Evolutionary conservation across 768 basidiomycete species (phyloP), one percentile per base, ranked within the genome.

Genomic region (Kwoniella botswanensis): DNA sequence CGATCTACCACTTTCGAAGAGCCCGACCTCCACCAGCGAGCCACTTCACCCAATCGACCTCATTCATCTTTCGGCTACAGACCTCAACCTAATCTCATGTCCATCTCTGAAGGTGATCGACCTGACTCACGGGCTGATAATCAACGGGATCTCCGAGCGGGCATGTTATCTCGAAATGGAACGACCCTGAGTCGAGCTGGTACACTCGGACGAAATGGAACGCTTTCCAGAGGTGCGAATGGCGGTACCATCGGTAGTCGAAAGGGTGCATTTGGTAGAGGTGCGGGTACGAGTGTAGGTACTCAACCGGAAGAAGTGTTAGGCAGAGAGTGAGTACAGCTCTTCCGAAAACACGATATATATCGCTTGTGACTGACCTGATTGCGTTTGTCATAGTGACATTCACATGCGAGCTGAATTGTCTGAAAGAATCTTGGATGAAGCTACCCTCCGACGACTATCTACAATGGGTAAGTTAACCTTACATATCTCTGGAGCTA

Each of bases 261-360:
- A 64, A 63, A 73, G 15, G 80, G 80, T 57, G 78, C 80, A 21
- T 81, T 81, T 70, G 80, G 80, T 54, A 65, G 80, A 62, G 80
- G 80, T 70, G 80, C 80, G 44, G 80, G 80, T 50, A 72, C 80
- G 11, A 75, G 70, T 50, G 76, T 81, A 26, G 80, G 80, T 57
- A 81, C 80, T 57, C 80, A 81, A 68, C 80, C 80, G n/a, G 80
- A 81, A 61, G 80, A 81, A 59, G 80, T 81, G 35, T 66, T 81
- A 22, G 80, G 80, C 55, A 61, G 80, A 72, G 80, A 81, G 74
- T 76, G 66, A 74, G 76, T 78, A 5, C 6, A 53, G 4, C 42
- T 44, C 41, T 43, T 13, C 62, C 17, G n/a, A n/a, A n/a, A n/a
- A n/a, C n/a, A n/a, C n/a, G n/a, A n/a, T n/a, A 65, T 65, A 60